Evolutionary conservation across 1,284 basidiomycete genomes (phyloP), one percentile per base, ranked within the genome.

Genomic region (Malassezia yamatoensis): DNA sequence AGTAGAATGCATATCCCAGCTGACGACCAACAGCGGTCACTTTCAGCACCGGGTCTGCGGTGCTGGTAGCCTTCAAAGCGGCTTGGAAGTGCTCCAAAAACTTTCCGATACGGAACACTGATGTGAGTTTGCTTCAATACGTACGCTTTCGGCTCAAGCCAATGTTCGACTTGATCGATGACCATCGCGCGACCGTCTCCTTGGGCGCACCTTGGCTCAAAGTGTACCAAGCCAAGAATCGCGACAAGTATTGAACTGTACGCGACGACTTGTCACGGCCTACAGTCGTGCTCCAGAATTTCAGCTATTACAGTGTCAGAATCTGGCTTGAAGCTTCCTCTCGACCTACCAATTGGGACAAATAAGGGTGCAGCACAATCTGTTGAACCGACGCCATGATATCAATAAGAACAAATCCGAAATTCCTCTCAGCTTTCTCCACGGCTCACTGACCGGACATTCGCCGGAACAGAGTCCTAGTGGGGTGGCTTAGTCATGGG

Each of bases 81-180:
- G 89, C 83, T 76, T 98, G 94, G 16, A 94, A 80, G 78, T 96
- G 90, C 75, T 98, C 93, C 61, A 94, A 68, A 32, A 90, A 90
- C 77, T 96, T 94, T 68, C 90, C 89, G 51, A 96, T 79, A 18
- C 93, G 83, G 81, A 96, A 81, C 49, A 96, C 90, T 94, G 69
- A 8, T 29, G 24, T 29, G 7, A 5, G 21, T 36, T 11, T 32
- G 48, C 21, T 5, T 5, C 4, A 13, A 7, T 18, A 37, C 75
- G 47, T 53, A 77, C 76, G 72, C 68, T 78, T 78, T 45, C 77
- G 70, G 47, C 75, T 76, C 33, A 76, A 68, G 39, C 64, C 77
- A 24, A 78, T 64, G 47, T 71, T 70, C 50, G 73, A 75, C 70
- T 78, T 78, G 66, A 78, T 70, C 16, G 76, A 75, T 4, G 66